These are phyloP conservation scores for Botrytis paeoniae DNA, from an alignment of 2,329 filamentous ascomycete genomes.

Conservation along the genomic window DNA sequence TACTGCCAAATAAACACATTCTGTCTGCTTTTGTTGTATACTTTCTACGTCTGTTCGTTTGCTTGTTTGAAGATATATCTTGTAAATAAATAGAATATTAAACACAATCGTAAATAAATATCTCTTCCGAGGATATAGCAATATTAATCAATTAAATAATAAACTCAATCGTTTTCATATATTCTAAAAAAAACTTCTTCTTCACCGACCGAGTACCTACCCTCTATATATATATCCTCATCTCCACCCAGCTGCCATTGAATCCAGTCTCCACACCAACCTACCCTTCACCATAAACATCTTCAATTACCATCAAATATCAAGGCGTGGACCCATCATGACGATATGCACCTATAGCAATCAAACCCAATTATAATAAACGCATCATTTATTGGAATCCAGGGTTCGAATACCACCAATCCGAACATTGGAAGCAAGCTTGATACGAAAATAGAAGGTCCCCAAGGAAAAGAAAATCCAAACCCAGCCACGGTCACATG, in stretches of 20 bases:
- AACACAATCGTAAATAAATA: neutral
- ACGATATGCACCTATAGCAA: conserved; percentile 17
- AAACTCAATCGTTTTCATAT: neutral
- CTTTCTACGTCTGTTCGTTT: neutral
- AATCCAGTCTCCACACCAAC: conserved; percentile 3
- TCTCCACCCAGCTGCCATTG: neutral
- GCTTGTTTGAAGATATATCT: neutral
- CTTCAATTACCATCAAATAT: neutral
- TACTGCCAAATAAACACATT: conserved; percentile 11
- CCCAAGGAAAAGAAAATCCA: neutral
- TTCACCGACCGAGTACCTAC: conserved; percentile 14
- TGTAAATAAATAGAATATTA: neutral
- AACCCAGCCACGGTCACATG: conserved; percentile 1
- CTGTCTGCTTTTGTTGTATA: neutral
- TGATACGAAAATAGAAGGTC: neutral
- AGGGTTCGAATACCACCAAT: neutral
- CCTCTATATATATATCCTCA: conserved; percentile 19
- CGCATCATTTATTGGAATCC: neutral
- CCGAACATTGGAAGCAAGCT: neutral
- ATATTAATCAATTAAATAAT: neutral
- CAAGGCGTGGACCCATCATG: conserved; percentile 7
- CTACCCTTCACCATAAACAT: neutral
- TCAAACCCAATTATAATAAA: conserved; percentile 1
- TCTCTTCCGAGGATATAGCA: neutral
- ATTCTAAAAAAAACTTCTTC: neutral